A percentile compares a stretch with the other conserved stretches of the same genome.
Conservation (phyloP, 306 rosid species). For the Prunus mongolica region DNA sequence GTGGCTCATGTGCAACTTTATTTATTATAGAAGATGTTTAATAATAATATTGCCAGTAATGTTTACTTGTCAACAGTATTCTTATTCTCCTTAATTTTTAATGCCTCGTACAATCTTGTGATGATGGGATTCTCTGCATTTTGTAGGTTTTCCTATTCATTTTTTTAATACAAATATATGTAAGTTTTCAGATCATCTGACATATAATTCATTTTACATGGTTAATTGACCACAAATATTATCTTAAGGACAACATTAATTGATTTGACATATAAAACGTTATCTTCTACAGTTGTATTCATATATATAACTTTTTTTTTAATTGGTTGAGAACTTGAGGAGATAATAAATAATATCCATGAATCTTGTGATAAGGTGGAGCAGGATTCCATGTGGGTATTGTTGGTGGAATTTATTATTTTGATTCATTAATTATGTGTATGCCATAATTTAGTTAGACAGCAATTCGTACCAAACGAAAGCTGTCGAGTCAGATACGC, state of each 20-base stretch:
- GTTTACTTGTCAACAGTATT: constrained; percentile 18
- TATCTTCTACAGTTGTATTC: not conserved
- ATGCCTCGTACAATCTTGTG: not conserved
- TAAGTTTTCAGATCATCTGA: not conserved
- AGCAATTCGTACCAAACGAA: not conserved
- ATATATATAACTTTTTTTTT: too few species aligned
- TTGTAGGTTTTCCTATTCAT: not conserved
- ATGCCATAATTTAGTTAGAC: constrained; percentile 17
- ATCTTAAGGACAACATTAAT: too few species aligned
- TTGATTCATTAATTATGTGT: constrained; percentile 17
- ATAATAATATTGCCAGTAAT: constrained; percentile 19
- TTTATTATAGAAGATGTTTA: not conserved
- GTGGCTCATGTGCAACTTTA: constrained; percentile 18
- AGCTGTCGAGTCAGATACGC: not conserved
- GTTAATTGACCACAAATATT: not conserved
- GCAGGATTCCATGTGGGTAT: constrained; percentile 39
- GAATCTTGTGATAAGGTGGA: constrained; percentile 39
- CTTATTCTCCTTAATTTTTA: constrained; percentile 2
- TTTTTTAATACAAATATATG: not conserved
- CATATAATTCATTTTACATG: not conserved
- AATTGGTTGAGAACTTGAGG: constrained; percentile 24
- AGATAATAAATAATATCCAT: constrained; percentile 25
- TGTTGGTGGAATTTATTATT: constrained; percentile 21
- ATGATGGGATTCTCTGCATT: constrained; percentile 19
- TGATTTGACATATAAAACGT: not conserved